Conservation (phyloP, 2,329 filamentous ascomycete species). For the Colletotrichum brevisporum region DNA sequence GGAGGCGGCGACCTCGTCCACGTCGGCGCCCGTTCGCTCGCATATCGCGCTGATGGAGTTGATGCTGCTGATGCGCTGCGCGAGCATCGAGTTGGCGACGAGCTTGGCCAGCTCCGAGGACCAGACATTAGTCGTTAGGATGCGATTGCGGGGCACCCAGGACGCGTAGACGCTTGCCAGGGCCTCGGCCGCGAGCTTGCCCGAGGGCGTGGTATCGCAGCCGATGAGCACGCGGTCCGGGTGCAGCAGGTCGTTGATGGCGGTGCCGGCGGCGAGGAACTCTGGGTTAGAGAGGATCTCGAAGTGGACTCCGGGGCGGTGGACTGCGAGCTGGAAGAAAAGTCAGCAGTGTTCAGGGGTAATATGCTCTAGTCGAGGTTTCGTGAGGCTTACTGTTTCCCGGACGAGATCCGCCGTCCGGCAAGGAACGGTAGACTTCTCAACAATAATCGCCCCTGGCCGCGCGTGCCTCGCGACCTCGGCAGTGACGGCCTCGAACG, state of each 20-base stretch:
- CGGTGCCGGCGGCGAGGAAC: slow-evolving; percentile 84
- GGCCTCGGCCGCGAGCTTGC: slow-evolving; percentile 72
- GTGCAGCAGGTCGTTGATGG: slow-evolving; percentile 77
- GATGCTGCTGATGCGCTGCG: slow-evolving; percentile 85
- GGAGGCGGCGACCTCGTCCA: slow-evolving; percentile 77
- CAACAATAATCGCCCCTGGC: slow-evolving; percentile 81
- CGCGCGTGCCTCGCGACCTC: slow-evolving; percentile 77
- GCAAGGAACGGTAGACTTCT: slow-evolving; percentile 86
- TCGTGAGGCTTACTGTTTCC: slow-evolving; percentile 68
- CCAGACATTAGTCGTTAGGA: slow-evolving; percentile 81
- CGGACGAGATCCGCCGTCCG: slow-evolving; percentile 78
- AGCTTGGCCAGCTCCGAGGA: slow-evolving; percentile 86
- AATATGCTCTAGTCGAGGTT: too few species aligned
- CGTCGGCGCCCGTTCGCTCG: slow-evolving; percentile 80
- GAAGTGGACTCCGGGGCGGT: slow-evolving; percentile 75
- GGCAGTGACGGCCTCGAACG: slow-evolving; percentile 77
- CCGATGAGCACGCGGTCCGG: slow-evolving; percentile 84
- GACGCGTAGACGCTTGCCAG: slow-evolving; percentile 76
- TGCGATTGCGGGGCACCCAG: slow-evolving; percentile 78
- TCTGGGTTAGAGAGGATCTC: slow-evolving; percentile 87
- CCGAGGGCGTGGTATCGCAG: slow-evolving; percentile 71
- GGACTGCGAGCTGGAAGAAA: slow-evolving; percentile 62
- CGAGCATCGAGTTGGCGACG: slow-evolving; percentile 84
- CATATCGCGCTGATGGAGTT: slow-evolving; percentile 85
- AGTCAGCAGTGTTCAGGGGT: neutral